Base-by-base conservation (phyloP, 192 early-diverging fungal genomes). In the Coemansia aciculifera region DNA sequence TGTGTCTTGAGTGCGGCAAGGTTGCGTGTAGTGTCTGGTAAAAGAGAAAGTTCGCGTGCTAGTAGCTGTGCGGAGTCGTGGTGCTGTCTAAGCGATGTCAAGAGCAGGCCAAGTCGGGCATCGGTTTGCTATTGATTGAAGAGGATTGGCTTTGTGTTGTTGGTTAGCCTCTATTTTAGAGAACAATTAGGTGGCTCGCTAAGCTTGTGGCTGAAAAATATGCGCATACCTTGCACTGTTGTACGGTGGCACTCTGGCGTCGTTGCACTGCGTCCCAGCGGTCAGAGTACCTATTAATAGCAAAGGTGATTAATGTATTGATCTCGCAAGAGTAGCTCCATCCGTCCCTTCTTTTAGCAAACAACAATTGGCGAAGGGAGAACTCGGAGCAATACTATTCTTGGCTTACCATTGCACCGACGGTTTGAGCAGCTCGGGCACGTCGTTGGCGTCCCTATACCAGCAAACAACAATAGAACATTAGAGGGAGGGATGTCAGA, bases 391-490 rank as follows among this genome's bases (percentile, higher is more conserved):
- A 17, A 29, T 56, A 32, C 54, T 48, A 34, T 31, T 29, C 29
- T 9, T 17, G 29, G 21, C 69, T 64, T 67, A 77, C 79, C 74
- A 71, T 62, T 82, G 69, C 17, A 74, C 64, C 15, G 74, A 65
- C 11, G 79, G 79, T 59, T 46, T 64, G 10, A 82, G 68, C 49
- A 62, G 66, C 52, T 73, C 79, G 37, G 79, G 79, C 32, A 82
- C 68, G 49, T 44, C 67, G 43, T 34, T 63, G 52, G 34, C 43
- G 37, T 38, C 59, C 44, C 31, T 42, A 38, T 27, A 44, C 17
- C 24, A 38, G 43, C 71, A 42, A 63, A 24, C n/a, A 15, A 46
- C 32, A 51, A 59, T 44, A 32, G 31, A 13, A 31, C 9, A 43
- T 19, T 36, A 62, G 63, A 71, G 46, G 46, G 13, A 42, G 21